Base-by-base conservation (phyloP, 2,329 filamentous ascomycete genomes). In the Graphiopsis chlorocephala region DNA sequence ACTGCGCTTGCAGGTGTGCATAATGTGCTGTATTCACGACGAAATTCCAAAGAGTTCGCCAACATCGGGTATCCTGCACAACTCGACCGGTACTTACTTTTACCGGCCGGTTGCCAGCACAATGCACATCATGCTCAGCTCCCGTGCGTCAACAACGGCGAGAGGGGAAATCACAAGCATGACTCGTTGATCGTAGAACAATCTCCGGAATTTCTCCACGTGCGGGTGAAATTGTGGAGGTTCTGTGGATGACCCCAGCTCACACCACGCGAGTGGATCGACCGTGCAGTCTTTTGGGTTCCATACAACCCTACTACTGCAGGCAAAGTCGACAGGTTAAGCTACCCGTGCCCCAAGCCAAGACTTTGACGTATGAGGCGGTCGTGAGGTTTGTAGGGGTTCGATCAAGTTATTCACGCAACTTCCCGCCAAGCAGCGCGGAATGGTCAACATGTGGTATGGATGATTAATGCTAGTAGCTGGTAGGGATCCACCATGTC, bases 241-340 rank as follows among this genome's bases (percentile, higher is more conserved):
- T 28, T 23, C 31, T 42, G 23, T 25, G 38, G 38, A 45, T 45
- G n/a, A 52, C 25, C 47, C 60, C 60, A 35, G 33, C 47, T 14
- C n/a, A n/a, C 26, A 62, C 60, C 60, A 62, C 60, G 60, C 48
- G 48, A 55, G 60, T 55, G 60, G 60, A 29, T 53, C 59, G 52
- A 20, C 31, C 42, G 12, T 23, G 33, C 17, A 38, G 5, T 26
- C n/a, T 35, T 50, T 17, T 20, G n/a, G 20, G 5, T 33, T 10
- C 58, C 28, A 17, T 20, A 45, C 4, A 31, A 25, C 33, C 58
- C 42, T 48, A 20, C 42, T 28, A 33, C 38, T 7, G 45, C 55
- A 50, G n/a, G 58, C 29, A 17, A 31, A 50, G 14, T 50, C 29
- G 23, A 61, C 17, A n/a, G 17, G 15, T 17, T n/a, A 61, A 61